Conservation (phyloP, 2,329 filamentous ascomycete species). For the Ilyonectria mors-panacis region DNA sequence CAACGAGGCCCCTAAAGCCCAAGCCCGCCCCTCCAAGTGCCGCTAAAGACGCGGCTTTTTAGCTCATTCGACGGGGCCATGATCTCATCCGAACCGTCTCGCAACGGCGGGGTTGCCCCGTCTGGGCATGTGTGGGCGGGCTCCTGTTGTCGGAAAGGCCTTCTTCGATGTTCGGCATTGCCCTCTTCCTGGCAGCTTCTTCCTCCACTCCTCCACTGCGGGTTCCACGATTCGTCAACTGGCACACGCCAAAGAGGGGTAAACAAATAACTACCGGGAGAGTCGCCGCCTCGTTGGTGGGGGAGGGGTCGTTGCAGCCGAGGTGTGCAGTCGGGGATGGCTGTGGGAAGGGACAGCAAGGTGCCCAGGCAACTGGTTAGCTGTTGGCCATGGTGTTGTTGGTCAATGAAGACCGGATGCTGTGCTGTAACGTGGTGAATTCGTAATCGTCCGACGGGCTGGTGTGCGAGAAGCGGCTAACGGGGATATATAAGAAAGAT, state of each 20-base stretch:
- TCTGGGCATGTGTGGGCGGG: not conserved
- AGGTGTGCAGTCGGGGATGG: not conserved
- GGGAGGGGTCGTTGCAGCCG: conserved; percentile 1
- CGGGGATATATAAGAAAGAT: conserved; percentile 4
- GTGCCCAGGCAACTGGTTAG: conserved; percentile 19
- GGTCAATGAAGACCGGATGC: not conserved
- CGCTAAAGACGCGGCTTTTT: conserved; percentile 34
- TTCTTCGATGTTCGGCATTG: not conserved
- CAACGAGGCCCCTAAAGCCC: no score
- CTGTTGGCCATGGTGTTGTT: not conserved
- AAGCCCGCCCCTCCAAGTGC: not conserved
- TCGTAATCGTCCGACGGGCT: conserved; percentile 5
- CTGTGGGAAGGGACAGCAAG: conserved; percentile 26
- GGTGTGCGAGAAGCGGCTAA: not conserved
- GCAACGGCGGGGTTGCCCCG: not conserved
- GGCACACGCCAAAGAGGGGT: no score
- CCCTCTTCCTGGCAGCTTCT: not conserved
- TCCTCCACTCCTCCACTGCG: not conserved
- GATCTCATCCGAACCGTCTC: conserved; percentile 35
- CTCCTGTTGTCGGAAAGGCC: not conserved
- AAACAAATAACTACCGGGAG: no score
- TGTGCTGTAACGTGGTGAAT: conserved; percentile 5
- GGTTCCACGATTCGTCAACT: not conserved
- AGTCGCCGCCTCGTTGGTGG: conserved; percentile 16
- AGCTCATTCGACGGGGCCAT: conserved; percentile 41